Evolutionary conservation across 1,284 basidiomycete species (phyloP).

Genomic region (Marasmius tenuissimus): DNA sequence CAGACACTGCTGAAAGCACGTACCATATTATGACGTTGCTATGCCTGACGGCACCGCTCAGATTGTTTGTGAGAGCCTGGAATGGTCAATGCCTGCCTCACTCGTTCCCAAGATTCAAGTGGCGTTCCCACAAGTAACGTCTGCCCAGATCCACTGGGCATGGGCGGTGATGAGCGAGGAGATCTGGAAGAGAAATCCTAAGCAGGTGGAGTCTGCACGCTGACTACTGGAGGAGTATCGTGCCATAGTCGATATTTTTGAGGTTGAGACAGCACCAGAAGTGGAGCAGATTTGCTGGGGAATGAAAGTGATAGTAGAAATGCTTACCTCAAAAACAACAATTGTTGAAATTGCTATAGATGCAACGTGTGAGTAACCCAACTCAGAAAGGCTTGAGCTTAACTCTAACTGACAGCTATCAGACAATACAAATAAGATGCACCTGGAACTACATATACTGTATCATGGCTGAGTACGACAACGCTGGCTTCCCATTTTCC

Average conservation of each 20-base stretch:
- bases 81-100: background rate
- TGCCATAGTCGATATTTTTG: background rate
- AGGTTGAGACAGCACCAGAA: background rate
- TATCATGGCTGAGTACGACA: slow-evolving; percentile 25
- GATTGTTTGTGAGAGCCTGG: background rate
- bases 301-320: background rate
- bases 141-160: slow-evolving; percentile 2
- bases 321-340: background rate
- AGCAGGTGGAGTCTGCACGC: slow-evolving; percentile 1
- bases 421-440: slow-evolving; percentile 22
- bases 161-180: slow-evolving; percentile 11
- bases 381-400: slow-evolving; percentile 35
- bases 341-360: slow-evolving; percentile 33
- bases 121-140: background rate
- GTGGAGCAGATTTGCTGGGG: slow-evolving; percentile 1
- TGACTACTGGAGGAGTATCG: background rate
- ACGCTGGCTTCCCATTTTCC: slow-evolving; percentile 24
- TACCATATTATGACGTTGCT: background rate
- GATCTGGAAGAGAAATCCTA: slow-evolving; percentile 2
- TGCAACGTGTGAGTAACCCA: slow-evolving; percentile 68
- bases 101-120: background rate
- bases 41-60: background rate
- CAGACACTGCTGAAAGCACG: background rate
- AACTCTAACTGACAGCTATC: background rate
- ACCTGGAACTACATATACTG: slow-evolving; percentile 29